phyloP scores from a whole-genome alignment of 2,329 filamentous ascomycete genomes.

The Tolypocladium inflatum region DNA sequence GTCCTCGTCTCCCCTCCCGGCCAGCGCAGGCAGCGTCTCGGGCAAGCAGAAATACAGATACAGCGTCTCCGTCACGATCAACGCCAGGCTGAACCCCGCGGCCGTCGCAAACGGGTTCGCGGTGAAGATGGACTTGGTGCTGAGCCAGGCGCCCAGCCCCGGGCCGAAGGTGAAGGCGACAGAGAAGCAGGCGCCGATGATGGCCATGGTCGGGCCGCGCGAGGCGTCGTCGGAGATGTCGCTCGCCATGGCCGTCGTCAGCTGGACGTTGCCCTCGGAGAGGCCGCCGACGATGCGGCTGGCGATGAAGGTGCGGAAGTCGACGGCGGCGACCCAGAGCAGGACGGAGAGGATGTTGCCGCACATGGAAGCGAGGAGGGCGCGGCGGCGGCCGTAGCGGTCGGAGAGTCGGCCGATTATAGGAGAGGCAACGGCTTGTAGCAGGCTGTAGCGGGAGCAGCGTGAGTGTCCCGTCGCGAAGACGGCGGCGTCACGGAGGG shows the following conservation, averaged over 20 bases:
- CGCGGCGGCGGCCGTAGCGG: conserved; percentile 74
- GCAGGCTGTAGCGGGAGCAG: conserved; percentile 45
- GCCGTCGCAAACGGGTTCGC: conserved; percentile 92
- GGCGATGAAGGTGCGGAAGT: conserved; percentile 94
- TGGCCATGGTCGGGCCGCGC: conserved; percentile 85
- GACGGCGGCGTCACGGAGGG: background rate
- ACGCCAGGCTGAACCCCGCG: conserved; percentile 73
- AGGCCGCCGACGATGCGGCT: conserved; percentile 85
- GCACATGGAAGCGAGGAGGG: conserved; percentile 81
- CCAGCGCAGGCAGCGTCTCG: conserved; percentile 66
- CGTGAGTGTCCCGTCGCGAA: background rate
- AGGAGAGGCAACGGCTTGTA: conserved; percentile 87
- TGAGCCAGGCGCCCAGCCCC: conserved; percentile 78
- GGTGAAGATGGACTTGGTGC: conserved; percentile 65
- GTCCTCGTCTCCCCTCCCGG: conserved; percentile 18
- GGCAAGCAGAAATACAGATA: conserved; percentile 81
- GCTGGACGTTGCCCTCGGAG: conserved; percentile 93
- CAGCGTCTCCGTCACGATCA: conserved; percentile 78
- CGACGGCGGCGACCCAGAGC: conserved; percentile 85
- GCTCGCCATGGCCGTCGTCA: conserved; percentile 91
- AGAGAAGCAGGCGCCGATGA: conserved; percentile 94
- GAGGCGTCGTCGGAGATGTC: conserved; percentile 84
- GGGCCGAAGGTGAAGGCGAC: conserved; percentile 96
- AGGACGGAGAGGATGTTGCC: conserved; percentile 91
- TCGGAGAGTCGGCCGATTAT: conserved; percentile 86